phyloP scores from a whole-genome alignment of 345 rosid species.

The Bretschneidera sinensis region DNA sequence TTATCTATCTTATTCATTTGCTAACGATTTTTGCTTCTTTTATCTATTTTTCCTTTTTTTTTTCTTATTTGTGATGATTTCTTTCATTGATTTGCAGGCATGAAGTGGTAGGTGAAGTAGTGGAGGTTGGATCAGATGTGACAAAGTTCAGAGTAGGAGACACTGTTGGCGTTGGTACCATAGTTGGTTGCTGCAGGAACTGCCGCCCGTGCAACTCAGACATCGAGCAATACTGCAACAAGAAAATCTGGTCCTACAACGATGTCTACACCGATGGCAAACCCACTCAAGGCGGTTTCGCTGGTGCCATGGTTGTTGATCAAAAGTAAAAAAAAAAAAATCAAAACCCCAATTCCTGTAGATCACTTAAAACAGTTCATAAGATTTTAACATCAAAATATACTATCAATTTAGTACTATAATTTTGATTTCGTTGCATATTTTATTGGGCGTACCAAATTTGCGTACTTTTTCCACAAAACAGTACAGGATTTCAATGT shows the following conservation, averaged over 20 bases:
- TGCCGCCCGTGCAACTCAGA: conserved; percentile 47
- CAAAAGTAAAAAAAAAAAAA: conserved; percentile 38
- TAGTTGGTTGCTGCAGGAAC: conserved; percentile 51
- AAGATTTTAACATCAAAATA: not conserved
- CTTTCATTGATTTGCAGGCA: conserved; percentile 32
- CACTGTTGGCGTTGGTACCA: conserved; percentile 53
- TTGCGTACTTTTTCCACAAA: no score
- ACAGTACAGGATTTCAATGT: not conserved
- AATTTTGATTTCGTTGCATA: not conserved
- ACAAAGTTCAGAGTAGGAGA: conserved; percentile 46
- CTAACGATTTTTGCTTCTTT: not conserved
- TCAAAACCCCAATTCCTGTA: not conserved
- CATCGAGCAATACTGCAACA: conserved; percentile 53
- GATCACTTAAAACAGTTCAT: not conserved
- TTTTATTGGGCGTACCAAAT: no score
- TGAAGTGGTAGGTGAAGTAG: conserved; percentile 74
- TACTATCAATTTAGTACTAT: not conserved
- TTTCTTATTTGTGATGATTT: not conserved
- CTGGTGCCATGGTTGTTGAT: conserved; percentile 45
- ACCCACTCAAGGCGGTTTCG: conserved; percentile 55
- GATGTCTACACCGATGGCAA: conserved; percentile 47
- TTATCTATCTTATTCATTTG: no score
- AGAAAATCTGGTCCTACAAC: conserved; percentile 54
- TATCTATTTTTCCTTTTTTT: not conserved
- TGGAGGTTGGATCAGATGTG: conserved; percentile 60